These are phyloP conservation scores for Suillus plorans DNA, from an alignment of 768 basidiomycete genomes.

Conservation along the genomic window DNA sequence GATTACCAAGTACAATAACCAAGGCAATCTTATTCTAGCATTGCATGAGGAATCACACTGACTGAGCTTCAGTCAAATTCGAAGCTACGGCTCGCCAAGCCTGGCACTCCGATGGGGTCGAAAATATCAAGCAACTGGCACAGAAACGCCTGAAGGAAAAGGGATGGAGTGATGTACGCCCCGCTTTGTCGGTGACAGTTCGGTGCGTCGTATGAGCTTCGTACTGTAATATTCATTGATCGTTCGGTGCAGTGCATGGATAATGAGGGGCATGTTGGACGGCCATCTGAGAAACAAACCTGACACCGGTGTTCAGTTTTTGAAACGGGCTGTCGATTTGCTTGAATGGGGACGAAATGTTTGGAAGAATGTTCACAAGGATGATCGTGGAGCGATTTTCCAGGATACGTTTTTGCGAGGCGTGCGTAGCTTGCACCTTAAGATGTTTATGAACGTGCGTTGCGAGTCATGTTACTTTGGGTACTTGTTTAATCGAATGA, in stretches of 20 bases:
- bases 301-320: conserved; percentile 7
- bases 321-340: conserved; percentile 14
- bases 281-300: neutral
- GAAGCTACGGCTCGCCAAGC: conserved; percentile 15
- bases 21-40: conserved; percentile 15
- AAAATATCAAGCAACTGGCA: conserved; percentile 21
- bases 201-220: conserved; percentile 25
- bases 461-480: neutral
- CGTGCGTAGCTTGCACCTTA: conserved; percentile 9
- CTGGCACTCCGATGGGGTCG: conserved; percentile 16
- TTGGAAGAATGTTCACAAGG: conserved; percentile 17
- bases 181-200: conserved; percentile 38
- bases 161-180: conserved; percentile 29
- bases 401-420: conserved; percentile 14
- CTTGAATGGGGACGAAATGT: conserved; percentile 16
- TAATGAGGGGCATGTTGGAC: conserved; percentile 15
- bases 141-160: conserved; percentile 16
- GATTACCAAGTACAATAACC: conserved; percentile 20
- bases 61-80: conserved; percentile 10
- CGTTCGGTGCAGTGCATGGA: conserved; percentile 16
- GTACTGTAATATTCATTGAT: neutral
- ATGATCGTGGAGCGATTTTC: conserved; percentile 19
- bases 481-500: neutral
- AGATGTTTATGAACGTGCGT: conserved; percentile 1
- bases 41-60: neutral